Evolutionary conservation across 1,284 basidiomycete genomes (phyloP).

Genomic region (Cronartium quercuum): DNA sequence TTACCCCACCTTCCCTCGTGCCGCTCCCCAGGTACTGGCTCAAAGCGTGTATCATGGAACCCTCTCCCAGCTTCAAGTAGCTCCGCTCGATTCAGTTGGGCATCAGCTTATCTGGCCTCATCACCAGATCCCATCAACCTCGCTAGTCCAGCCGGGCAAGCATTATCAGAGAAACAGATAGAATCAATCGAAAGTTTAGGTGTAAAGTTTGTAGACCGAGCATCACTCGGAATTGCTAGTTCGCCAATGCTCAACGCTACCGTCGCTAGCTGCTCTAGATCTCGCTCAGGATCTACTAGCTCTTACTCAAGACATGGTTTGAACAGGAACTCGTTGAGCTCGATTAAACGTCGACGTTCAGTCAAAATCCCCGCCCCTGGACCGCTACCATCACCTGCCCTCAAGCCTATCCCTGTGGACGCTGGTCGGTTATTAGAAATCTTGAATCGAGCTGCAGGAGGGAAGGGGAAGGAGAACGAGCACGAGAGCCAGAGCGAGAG

Average conservation of each 20-base stretch:
- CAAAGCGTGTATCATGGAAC: background rate
- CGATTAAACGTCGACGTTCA: background rate
- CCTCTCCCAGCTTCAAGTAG: background rate
- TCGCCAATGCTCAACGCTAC: background rate
- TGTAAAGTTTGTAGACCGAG: conserved; percentile 11
- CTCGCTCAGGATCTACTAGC: too few relatives aligned
- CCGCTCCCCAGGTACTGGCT: background rate
- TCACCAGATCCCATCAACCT: background rate
- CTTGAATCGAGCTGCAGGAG: background rate
- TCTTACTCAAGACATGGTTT: too few relatives aligned
- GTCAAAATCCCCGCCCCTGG: background rate
- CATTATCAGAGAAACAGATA: background rate
- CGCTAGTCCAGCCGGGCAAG: too few relatives aligned
- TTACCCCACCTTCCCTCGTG: background rate
- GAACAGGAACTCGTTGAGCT: background rate
- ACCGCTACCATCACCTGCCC: background rate
- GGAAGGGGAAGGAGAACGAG: background rate
- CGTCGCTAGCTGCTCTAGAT: background rate
- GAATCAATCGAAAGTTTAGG: conserved; percentile 11
- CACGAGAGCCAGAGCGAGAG: too few relatives aligned
- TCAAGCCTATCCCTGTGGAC: conserved; percentile 17
- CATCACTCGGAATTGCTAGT: background rate
- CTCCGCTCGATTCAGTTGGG: background rate
- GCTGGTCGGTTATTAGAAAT: conserved; percentile 2
- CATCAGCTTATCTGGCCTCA: background rate